Conservation (phyloP, 2,329 filamentous ascomycete genomes). For the Lasiodiplodia theobromae region DNA sequence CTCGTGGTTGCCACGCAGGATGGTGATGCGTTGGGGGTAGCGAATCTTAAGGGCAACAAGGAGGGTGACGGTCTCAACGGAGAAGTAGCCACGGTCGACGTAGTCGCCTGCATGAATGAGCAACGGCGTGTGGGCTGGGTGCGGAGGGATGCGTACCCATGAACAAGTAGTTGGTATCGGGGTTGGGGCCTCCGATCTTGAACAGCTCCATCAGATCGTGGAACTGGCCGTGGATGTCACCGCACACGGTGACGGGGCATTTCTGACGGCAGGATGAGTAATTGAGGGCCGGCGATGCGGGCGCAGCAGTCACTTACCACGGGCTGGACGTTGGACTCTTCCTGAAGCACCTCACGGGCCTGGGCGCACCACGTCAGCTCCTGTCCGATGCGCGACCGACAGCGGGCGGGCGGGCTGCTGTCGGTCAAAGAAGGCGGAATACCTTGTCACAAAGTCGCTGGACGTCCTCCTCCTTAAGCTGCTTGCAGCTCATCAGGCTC, state of each 20-base stretch:
- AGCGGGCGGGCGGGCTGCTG: background rate
- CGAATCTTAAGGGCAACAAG: slow-evolving; percentile 97
- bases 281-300: slow-evolving; percentile 1
- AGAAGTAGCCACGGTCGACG: slow-evolving; percentile 98
- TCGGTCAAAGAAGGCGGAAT: slow-evolving; percentile 31
- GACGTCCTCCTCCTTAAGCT: slow-evolving; percentile 92
- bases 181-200: slow-evolving; percentile 97
- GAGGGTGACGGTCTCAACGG: slow-evolving; percentile 95
- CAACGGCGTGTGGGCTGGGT: slow-evolving; percentile 24
- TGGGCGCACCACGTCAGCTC: slow-evolving; percentile 48
- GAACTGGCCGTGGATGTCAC: slow-evolving; percentile 99
- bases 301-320: slow-evolving; percentile 71
- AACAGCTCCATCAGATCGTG: slow-evolving; percentile 99
- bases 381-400: slow-evolving; percentile 11
- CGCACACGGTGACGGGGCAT: slow-evolving; percentile 98
- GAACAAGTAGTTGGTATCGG: slow-evolving; percentile 99
- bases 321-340: slow-evolving; percentile 98
- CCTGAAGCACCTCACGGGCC: slow-evolving; percentile 95
- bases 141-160: slow-evolving; percentile 71
- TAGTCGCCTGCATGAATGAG: slow-evolving; percentile 77
- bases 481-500: slow-evolving; percentile 97
- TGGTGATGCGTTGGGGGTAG: slow-evolving; percentile 97
- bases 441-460: slow-evolving; percentile 98
- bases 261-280: slow-evolving; percentile 59
- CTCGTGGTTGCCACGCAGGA: slow-evolving; percentile 91